Evolutionary conservation across 1,284 basidiomycete genomes (phyloP), one percentile per base, ranked within the genome.

Genomic region (Cutaneotrichosporon mucoides): DNA sequence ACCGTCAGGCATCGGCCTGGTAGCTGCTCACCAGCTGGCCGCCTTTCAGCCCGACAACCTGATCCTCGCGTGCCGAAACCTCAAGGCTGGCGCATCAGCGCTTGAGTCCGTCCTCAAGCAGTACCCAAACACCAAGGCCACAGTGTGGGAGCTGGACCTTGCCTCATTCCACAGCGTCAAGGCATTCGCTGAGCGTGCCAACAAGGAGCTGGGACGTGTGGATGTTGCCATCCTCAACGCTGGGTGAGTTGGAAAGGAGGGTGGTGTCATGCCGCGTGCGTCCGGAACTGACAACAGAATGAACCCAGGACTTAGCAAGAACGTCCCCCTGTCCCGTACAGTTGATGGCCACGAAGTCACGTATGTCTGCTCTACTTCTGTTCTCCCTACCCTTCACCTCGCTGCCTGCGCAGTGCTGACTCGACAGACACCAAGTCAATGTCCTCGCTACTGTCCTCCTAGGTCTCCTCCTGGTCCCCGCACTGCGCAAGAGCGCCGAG

Each of bases 1-100:
- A n/a, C n/a, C n/a, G n/a, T n/a, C 13, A 55, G 66, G 66, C 5
- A 60, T 68, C 51, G 67, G 67, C 15, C 49, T 64, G 13, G 58
- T 60, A 40, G 57, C 60, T 5, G 59, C 58, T 33, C 56, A 61
- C 44, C 56, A 57, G 5, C 43, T 68, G 4, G 65, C 61, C 4
- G 40, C 53, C 1, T 51, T 54, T 15, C 16, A 37, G 10, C 66
- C 67, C 4, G 54, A 55, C 7, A 48, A 51, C 15, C 53, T 69
- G 8, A 66, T 69, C 53, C 58, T 69, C 36, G 67, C 64, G 4
- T 64, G 65, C 36, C 55, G 68, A 33, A 44, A 53, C 34, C n/a
- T 61, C 6, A 38, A 54, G 16, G 34, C 52, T 11, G 62, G 60
- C 8, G 57, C 56, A 2, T 53, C 55, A 3, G 41, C 59, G 11